Percentiles rank a stretch among this genome's conserved stretches.
Evolutionary conservation across 169 alveolate genomes (phyloP).

Genomic region (Toxoplasma gondii): DNA sequence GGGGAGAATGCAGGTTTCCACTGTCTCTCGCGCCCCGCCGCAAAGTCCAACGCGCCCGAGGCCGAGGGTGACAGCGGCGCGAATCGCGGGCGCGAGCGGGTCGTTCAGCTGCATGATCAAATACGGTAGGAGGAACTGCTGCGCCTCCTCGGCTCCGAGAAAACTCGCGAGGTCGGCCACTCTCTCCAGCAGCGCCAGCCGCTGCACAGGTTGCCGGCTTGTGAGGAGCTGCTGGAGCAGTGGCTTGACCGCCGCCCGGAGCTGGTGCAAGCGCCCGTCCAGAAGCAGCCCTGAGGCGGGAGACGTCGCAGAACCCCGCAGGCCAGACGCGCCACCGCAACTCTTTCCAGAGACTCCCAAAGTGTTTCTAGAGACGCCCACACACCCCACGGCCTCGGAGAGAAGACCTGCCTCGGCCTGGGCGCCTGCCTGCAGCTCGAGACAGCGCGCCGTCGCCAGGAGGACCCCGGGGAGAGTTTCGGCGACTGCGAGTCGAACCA

Average conservation of each 20-base stretch:
- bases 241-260: constrained; percentile 52
- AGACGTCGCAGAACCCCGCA: neutral
- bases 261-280: neutral
- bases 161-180: constrained; percentile 40
- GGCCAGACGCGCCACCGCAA: neutral
- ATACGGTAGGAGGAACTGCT: constrained; percentile 62
- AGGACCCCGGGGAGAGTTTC: constrained; percentile 48
- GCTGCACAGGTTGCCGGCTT: constrained; percentile 34
- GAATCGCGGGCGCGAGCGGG: constrained; percentile 42
- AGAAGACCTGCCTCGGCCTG: constrained; percentile 25
- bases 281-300: neutral
- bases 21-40: constrained; percentile 32
- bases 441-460: constrained; percentile 43
- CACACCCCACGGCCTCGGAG: no score
- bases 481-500: constrained; percentile 53
- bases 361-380: no score
- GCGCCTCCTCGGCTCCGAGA: constrained; percentile 58
- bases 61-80: constrained; percentile 53
- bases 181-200: constrained; percentile 54
- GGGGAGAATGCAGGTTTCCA: constrained; percentile 55
- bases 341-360: no score
- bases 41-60: constrained; percentile 45
- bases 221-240: constrained; percentile 42
- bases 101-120: constrained; percentile 60
- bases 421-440: constrained; percentile 36